A percentile compares a stretch with the other conserved stretches of the same genome.
Evolutionary conservation across 331 rosid species (phyloP).

Genomic region (Phaseolus coccineus): DNA sequence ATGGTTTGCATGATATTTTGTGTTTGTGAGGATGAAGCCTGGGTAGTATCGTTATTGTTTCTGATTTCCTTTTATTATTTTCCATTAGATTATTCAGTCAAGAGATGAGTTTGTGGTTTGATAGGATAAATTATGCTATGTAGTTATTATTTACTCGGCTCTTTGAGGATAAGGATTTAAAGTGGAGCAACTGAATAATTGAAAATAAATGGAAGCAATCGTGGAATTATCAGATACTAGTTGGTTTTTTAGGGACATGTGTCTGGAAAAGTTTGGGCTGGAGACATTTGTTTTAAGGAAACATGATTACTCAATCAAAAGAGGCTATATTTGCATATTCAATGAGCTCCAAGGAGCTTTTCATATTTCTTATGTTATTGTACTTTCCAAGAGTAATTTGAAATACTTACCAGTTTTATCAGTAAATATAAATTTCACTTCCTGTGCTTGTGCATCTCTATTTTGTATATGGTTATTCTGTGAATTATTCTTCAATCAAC

Average conservation of each 20-base stretch:
- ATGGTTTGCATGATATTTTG: constrained; percentile 6
- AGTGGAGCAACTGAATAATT: background rate
- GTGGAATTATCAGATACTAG: background rate
- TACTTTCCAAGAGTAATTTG: background rate
- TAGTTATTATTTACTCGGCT: background rate
- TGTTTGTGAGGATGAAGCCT: constrained; percentile 9
- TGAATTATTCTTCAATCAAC: background rate
- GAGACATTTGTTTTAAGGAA: constrained; percentile 13
- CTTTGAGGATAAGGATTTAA: constrained; percentile 9
- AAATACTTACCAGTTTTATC: constrained; percentile 1
- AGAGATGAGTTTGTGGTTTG: background rate
- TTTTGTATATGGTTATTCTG: background rate
- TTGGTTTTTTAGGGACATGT: constrained; percentile 1
- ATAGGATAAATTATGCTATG: background rate
- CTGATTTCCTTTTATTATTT: constrained; percentile 1
- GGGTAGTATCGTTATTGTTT: constrained; percentile 14
- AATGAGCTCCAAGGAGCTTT: background rate
- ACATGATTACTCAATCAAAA: background rate
- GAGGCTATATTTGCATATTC: background rate
- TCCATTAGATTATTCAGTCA: background rate
- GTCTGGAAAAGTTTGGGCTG: constrained; percentile 3
- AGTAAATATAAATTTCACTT: background rate
- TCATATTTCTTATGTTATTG: background rate
- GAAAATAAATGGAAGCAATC: constrained; percentile 1
- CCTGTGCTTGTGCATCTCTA: constrained; percentile 21